These are phyloP conservation scores for Bauhinia variegata DNA, from an alignment of 306 rosid genomes.

Conservation along the genomic window DNA sequence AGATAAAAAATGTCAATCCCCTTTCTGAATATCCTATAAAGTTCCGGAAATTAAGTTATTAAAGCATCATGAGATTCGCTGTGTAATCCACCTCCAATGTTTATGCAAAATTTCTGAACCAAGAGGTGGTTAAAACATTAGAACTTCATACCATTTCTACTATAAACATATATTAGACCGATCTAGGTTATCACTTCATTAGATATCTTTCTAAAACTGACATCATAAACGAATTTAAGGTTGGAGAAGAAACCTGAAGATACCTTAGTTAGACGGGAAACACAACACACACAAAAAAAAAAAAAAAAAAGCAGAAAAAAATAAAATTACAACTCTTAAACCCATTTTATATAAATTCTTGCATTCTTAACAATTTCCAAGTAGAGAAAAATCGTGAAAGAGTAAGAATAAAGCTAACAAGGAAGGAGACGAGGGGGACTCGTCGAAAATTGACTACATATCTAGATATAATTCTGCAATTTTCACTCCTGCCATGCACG, in stretches of 20 bases:
- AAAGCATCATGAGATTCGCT: too few species aligned
- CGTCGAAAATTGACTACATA: neutral
- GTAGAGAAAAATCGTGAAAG: conserved; percentile 1
- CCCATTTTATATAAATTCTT: neutral
- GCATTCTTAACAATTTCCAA: conserved; percentile 15
- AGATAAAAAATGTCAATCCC: too few species aligned
- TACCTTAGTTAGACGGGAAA: neutral
- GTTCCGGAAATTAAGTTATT: too few species aligned
- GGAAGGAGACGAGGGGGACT: neutral
- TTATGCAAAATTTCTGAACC: too few species aligned
- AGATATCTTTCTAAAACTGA: neutral
- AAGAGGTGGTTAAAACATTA: too few species aligned
- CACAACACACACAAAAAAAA: too few species aligned
- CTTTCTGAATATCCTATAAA: too few species aligned
- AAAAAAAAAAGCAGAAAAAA: conserved; percentile 14
- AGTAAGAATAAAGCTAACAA: conserved; percentile 1
- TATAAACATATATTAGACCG: neutral
- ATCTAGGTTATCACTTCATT: conserved; percentile 18
- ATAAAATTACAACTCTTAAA: conserved; percentile 11
- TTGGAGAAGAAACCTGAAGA: conserved; percentile 2
- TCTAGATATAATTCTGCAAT: neutral
- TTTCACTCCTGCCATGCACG: neutral
- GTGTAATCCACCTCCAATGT: too few species aligned
- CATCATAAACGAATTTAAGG: neutral
- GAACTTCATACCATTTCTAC: neutral